These are phyloP conservation scores for Setomelanomma holmii DNA, from an alignment of 2,329 filamentous ascomycete species.

Conservation along the genomic window DNA sequence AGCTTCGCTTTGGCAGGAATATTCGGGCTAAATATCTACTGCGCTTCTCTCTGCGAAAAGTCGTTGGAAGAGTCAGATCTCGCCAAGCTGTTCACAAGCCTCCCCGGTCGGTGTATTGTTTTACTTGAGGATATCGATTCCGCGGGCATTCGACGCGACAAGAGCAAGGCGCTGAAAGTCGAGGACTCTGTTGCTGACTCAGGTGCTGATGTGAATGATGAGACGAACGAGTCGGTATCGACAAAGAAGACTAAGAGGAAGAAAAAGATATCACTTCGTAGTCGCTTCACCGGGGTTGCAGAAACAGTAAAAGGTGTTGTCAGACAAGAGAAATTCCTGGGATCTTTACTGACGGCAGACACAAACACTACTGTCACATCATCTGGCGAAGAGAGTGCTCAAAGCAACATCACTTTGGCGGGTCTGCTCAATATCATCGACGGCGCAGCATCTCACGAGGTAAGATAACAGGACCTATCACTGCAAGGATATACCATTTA, in stretches of 20 bases:
- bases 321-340: no score
- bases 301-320: constrained; percentile 13
- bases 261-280: background rate
- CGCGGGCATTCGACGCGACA: constrained; percentile 52
- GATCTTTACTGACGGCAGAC: no score
- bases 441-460: constrained; percentile 77
- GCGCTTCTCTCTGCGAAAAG: constrained; percentile 66
- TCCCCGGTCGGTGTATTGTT: constrained; percentile 55
- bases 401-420: constrained; percentile 70
- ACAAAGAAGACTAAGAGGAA: no score
- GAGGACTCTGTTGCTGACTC: background rate
- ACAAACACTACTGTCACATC: no score
- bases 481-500: no score
- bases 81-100: constrained; percentile 52
- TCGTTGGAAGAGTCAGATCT: constrained; percentile 73
- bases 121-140: constrained; percentile 58
- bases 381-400: constrained; percentile 21
- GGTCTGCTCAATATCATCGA: constrained; percentile 85
- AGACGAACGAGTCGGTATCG: background rate
- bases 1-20: constrained; percentile 54
- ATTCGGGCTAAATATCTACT: constrained; percentile 57
- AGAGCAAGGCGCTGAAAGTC: no score
- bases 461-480: no score
- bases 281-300: background rate
- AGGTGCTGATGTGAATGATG: constrained; percentile 14